Evolutionary conservation across 2,329 filamentous ascomycete species (phyloP).

Genomic region (Kalmusia sp.): DNA sequence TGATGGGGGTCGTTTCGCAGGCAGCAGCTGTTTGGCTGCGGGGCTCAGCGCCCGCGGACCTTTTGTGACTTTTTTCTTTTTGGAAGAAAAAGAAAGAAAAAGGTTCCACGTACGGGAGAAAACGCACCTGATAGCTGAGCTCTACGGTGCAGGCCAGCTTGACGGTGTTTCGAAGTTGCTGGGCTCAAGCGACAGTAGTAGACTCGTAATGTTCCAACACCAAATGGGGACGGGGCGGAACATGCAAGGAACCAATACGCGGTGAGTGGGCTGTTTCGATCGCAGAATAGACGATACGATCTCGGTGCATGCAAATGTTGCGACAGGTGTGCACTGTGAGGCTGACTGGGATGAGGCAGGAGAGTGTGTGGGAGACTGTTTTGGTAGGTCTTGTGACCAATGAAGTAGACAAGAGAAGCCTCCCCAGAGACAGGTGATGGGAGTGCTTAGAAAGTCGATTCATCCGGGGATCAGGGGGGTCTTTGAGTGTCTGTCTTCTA

Average conservation of each 20-base stretch:
- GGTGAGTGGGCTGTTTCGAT: constrained; percentile 21
- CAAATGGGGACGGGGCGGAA: constrained; percentile 19
- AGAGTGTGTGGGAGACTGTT: constrained; percentile 26
- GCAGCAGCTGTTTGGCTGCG: constrained; percentile 32
- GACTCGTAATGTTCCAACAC: constrained; percentile 21
- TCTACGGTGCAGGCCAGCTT: constrained; percentile 46
- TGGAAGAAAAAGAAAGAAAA: too few species aligned
- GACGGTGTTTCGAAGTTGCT: constrained; percentile 34
- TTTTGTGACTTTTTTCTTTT: too few species aligned
- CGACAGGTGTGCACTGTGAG: constrained; percentile 25
- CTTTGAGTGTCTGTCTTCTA: constrained; percentile 44
- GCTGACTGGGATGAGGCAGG: constrained; percentile 23
- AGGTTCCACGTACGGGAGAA: constrained; percentile 17
- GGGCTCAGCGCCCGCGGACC: constrained; percentile 23
- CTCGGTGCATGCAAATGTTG: constrained; percentile 31
- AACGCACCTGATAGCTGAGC: constrained; percentile 46
- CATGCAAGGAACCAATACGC: constrained; percentile 25
- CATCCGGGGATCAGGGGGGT: constrained; percentile 45
- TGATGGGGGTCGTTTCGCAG: constrained; percentile 31
- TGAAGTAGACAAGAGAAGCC: constrained; percentile 31
- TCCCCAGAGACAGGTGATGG: constrained; percentile 43
- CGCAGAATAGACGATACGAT: constrained; percentile 25
- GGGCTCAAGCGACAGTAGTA: constrained; percentile 15
- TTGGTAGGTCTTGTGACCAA: constrained; percentile 40
- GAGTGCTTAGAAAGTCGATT: constrained; percentile 43